Base-by-base conservation (phyloP, 2,329 filamentous ascomycete species). In the Drechslerella coelobrocha region DNA sequence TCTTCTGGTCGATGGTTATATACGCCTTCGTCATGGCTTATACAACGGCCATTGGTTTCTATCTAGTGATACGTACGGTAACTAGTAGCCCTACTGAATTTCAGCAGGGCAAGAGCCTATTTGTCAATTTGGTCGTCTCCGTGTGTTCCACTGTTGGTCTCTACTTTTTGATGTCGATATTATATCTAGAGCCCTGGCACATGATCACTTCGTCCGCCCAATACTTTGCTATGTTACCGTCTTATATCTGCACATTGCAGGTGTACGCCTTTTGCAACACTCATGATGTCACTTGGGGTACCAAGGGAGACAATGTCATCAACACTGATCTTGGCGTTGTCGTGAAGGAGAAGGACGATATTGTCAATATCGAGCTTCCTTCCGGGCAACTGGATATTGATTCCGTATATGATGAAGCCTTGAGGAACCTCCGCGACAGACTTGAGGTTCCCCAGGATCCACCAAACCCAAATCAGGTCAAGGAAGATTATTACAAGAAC, bases 241-340 rank as follows among this genome's bases (percentile, higher is more conserved):
- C 84, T 39, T 99, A 97, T 82, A 96, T 99, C 80, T 97, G 94
- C 82, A 97, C 91, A 0, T 84, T 99, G 1, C 94, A 99, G 79
- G 92, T 97, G 19, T 99, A 99, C 80, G 94, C 94, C 45, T 99
- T 99, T 80, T 97, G 94, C 83, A 99, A 99, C 81, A 96, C 93
- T 0, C 94, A 99, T 84, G 94, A 99, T 78, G 92, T 99, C 19
- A 96, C 92, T 0, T 99, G 94, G 94, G 94, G 94, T 47, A 99
- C 94, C 48, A 99, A 99, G 81, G 94, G 94, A 63, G 94, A 99
- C 83, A 99, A 99, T 79, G 87, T 96, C 34, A 88, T 94, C 76
- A 89, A 91, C 79, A 97, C 90, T 6, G 95, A 99, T 78, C 86
- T 99, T 0, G 94, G 94, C 62, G 87, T 90, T 4, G 94, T 95